These are phyloP conservation scores for Arthrobotrys iridis DNA, from an alignment of 2,329 filamentous ascomycete genomes.

Conservation along the genomic window DNA sequence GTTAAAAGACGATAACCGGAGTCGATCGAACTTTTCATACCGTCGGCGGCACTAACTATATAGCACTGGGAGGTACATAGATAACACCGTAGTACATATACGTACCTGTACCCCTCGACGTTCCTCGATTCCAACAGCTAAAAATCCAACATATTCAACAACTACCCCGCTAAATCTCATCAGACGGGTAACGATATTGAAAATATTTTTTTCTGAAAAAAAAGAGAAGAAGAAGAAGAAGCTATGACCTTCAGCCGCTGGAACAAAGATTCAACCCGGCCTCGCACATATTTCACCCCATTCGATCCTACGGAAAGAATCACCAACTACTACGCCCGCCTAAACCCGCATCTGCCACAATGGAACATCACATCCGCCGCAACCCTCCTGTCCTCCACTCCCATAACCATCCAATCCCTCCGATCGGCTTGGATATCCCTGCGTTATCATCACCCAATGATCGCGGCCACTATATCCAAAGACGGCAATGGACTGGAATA, in stretches of 20 bases:
- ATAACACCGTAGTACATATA: too few species aligned
- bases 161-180: too few species aligned
- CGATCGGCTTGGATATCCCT: constrained; percentile 15
- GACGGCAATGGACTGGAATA: background rate
- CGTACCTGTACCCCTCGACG: too few species aligned
- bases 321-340: background rate
- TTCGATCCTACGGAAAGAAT: constrained; percentile 1
- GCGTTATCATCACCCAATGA: background rate
- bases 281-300: background rate
- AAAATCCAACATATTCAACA: too few species aligned
- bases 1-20: too few species aligned
- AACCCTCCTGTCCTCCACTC: background rate
- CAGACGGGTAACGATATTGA: too few species aligned
- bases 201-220: too few species aligned
- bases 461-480: background rate
- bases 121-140: too few species aligned
- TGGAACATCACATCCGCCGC: background rate
- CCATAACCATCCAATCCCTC: background rate
- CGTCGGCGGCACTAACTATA: too few species aligned
- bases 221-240: background rate
- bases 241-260: background rate
- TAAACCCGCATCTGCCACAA: background rate
- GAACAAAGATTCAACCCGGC: background rate
- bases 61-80: too few species aligned
- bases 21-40: too few species aligned